These are phyloP conservation scores for Candida sp. DNA, from an alignment of 1,139 yeast species.

Conservation along the genomic window DNA sequence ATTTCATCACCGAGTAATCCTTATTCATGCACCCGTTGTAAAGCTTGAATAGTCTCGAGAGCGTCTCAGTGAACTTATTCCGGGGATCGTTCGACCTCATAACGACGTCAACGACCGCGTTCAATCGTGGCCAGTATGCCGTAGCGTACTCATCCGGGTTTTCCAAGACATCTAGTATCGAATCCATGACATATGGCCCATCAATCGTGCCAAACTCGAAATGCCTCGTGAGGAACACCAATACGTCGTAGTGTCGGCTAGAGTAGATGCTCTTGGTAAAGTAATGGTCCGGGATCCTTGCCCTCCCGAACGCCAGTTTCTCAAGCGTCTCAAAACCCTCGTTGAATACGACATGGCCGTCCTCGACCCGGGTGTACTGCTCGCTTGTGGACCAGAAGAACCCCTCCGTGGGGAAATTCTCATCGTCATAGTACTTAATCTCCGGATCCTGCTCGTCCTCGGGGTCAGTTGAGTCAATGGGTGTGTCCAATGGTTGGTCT, in stretches of 20 bases:
- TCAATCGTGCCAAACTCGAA: background rate
- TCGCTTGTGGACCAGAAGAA: conserved; percentile 1
- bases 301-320: conserved; percentile 2
- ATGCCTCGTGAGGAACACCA: conserved; percentile 11
- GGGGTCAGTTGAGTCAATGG: background rate
- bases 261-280: conserved; percentile 19
- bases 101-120: background rate
- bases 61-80: conserved; percentile 3
- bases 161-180: background rate
- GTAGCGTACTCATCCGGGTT: background rate
- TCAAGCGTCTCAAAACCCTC: conserved; percentile 6
- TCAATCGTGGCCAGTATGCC: background rate
- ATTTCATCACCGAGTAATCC: background rate
- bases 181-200: background rate
- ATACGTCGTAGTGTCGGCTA: conserved; percentile 15
- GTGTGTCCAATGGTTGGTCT: background rate
- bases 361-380: conserved; percentile 3
- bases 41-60: conserved; percentile 11
- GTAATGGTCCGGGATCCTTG: conserved; percentile 7
- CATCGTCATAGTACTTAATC: conserved; percentile 9
- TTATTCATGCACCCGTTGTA: conserved; percentile 7
- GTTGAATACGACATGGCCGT: conserved; percentile 1
- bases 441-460: conserved; percentile 8
- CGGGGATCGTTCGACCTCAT: background rate
- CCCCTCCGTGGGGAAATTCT: conserved; percentile 9